These are phyloP conservation scores for Boletellus ananiceps DNA, from an alignment of 768 basidiomycete species.

Conservation along the genomic window DNA sequence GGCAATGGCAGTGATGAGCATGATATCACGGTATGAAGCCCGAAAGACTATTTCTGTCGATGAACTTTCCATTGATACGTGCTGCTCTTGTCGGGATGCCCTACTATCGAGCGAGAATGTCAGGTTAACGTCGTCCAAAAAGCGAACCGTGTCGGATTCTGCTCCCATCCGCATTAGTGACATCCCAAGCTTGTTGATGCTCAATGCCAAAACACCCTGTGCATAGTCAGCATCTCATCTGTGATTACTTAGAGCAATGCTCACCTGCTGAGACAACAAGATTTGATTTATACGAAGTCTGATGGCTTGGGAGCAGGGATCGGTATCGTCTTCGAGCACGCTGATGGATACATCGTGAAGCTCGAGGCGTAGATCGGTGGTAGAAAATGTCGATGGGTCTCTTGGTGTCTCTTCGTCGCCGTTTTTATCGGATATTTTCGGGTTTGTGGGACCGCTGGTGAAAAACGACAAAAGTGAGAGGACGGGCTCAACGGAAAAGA, in stretches of 20 bases:
- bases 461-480: constrained; percentile 88
- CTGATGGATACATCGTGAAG: constrained; percentile 86
- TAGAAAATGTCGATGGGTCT: constrained; percentile 9
- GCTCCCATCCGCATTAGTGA: constrained; percentile 87
- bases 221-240: constrained; percentile 6
- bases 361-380: constrained; percentile 72
- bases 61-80: constrained; percentile 79
- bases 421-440: constrained; percentile 11
- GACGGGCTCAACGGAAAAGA: constrained; percentile 89
- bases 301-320: constrained; percentile 80
- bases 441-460: constrained; percentile 45
- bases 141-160: constrained; percentile 76
- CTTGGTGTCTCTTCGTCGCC: constrained; percentile 12
- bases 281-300: constrained; percentile 79
- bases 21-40: constrained; percentile 93
- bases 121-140: constrained; percentile 89
- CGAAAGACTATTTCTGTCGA: constrained; percentile 84
- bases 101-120: constrained; percentile 85
- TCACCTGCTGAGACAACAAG: constrained; percentile 86
- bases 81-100: constrained; percentile 61
- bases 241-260: constrained; percentile 12
- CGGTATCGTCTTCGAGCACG: constrained; percentile 80
- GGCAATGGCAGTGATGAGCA: constrained; percentile 78
- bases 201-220: constrained; percentile 79
- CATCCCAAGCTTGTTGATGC: constrained; percentile 83